A percentile compares a stretch with the other conserved stretches of the same genome.
Conservation (phyloP, 371 early-diverging fungal species). For the Caulochytrium protostelioides region DNA sequence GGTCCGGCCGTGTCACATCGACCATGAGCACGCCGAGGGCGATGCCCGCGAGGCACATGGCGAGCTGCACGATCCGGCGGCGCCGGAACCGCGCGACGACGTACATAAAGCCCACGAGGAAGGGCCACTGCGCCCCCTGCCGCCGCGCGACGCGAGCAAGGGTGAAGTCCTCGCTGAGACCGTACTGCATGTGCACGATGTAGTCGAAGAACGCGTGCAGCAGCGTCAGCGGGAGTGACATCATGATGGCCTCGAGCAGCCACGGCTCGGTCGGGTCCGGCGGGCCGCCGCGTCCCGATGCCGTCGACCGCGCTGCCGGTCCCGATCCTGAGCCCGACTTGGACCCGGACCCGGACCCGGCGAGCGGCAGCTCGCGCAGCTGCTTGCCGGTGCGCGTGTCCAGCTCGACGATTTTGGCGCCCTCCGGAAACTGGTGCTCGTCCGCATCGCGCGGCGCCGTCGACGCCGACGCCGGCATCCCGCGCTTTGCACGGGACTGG, state of each 20-base stretch:
- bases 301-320: too few relatives aligned
- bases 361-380: too few relatives aligned
- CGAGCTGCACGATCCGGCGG: conserved; percentile 4
- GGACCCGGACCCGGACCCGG: too few relatives aligned
- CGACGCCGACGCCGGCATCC: too few relatives aligned
- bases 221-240: conserved; percentile 11
- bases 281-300: too few relatives aligned
- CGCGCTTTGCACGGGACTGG: too few relatives aligned
- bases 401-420: too few relatives aligned
- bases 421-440: too few relatives aligned
- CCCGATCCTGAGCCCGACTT: too few relatives aligned
- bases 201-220: conserved; percentile 12
- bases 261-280: neutral
- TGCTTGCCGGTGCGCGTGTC: too few relatives aligned
- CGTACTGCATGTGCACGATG: conserved; percentile 15
- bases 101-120: conserved; percentile 8
- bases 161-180: conserved; percentile 5
- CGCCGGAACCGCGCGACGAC: conserved; percentile 3
- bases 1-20: conserved; percentile 4
- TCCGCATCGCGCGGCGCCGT: too few relatives aligned
- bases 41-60: conserved; percentile 5
- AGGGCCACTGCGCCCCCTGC: conserved; percentile 4
- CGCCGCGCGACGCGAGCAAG: conserved; percentile 2
- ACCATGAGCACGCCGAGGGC: conserved; percentile 7
- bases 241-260: conserved; percentile 5